A percentile compares a stretch with the other conserved stretches of the same genome.
phyloP scores from a whole-genome alignment of 2,329 filamentous ascomycete species.

The Aspergillus uvarum region DNA sequence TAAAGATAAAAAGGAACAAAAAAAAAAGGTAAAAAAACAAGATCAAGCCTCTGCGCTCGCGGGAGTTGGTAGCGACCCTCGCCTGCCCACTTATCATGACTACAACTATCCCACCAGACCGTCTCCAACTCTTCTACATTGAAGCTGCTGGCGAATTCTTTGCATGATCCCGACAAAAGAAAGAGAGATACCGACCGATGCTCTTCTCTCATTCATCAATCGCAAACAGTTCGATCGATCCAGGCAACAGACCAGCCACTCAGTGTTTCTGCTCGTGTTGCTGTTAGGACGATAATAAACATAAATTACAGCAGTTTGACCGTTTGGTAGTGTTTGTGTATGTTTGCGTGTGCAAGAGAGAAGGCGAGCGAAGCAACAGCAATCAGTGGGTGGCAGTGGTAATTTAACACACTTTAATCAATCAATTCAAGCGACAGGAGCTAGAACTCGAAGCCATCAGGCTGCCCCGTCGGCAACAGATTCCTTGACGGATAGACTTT shows the following conservation, averaged over 20 bases:
- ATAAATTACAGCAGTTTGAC: neutral
- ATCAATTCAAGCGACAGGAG: too few relatives aligned
- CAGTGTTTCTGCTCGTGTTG: neutral
- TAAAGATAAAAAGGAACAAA: too few relatives aligned
- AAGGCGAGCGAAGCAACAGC: too few relatives aligned
- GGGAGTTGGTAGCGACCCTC: neutral
- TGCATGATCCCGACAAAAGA: too few relatives aligned
- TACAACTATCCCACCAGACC: too few relatives aligned
- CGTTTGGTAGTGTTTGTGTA: neutral
- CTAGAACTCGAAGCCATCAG: neutral
- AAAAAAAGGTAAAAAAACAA: too few relatives aligned
- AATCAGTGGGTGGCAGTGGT: too few relatives aligned
- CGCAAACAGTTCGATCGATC: neutral
- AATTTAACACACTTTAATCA: too few relatives aligned
- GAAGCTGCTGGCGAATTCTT: too few relatives aligned
- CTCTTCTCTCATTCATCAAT: neutral
- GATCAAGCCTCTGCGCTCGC: neutral
- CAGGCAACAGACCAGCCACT: neutral
- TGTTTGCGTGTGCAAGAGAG: too few relatives aligned
- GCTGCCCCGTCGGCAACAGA: slow-evolving; percentile 23
- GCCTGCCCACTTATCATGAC: neutral
- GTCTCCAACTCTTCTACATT: too few relatives aligned
- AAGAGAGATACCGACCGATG: neutral
- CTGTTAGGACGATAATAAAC: neutral
- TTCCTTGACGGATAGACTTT: slow-evolving; percentile 25